Base-by-base conservation (phyloP, 176 grass and related monocot species). In the Aegilops longissima region DNA sequence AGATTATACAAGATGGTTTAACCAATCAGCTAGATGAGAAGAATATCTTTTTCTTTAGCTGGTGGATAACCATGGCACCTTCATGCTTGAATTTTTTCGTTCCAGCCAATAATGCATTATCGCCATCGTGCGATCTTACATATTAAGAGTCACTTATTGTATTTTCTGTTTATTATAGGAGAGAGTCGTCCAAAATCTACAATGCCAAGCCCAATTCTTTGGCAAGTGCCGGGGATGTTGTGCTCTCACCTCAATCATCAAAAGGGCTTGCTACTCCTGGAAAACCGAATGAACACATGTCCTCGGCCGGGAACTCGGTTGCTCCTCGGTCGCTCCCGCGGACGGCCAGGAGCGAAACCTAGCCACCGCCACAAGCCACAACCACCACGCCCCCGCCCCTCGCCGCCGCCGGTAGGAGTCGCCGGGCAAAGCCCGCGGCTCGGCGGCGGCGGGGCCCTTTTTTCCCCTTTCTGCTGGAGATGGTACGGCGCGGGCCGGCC, bases 181-280 rank as follows among this genome's bases (percentile, higher is more conserved):
- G 82, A 83, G 84, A 45, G n/a, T 25, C 25, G 75, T 42, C 82
- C 79, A 67, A 90, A 23, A 90, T 93, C 78, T 91, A 91, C 82
- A 76, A 81, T 77, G 82, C 74, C 63, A 93, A 97, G 66, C 70
- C 84, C 31, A 86, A 59, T 76, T 76, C 78, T 65, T 87, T 87
- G 51, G 45, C 51, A 51, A 80, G 39, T 77, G 24, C 82, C 39
- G 18, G 38, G 14, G 82, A 88, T 78, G 63, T 49, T 62, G 66
- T 76, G 30, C 72, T 81, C 23, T 84, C 81, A 61, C 73, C 88
- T 67, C 21, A 91, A 20, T 70, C 82, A 33, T 76, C 75, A 49
- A 87, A 92, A 81, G 81, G 47, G 23, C 81, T 70, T 25, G 81
- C 78, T 12, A 85, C 83, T 76, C 90, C 88, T 75, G 88, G 68